Base-by-base conservation (phyloP, 2,329 filamentous ascomycete species). In the Lomentospora prolificans region DNA sequence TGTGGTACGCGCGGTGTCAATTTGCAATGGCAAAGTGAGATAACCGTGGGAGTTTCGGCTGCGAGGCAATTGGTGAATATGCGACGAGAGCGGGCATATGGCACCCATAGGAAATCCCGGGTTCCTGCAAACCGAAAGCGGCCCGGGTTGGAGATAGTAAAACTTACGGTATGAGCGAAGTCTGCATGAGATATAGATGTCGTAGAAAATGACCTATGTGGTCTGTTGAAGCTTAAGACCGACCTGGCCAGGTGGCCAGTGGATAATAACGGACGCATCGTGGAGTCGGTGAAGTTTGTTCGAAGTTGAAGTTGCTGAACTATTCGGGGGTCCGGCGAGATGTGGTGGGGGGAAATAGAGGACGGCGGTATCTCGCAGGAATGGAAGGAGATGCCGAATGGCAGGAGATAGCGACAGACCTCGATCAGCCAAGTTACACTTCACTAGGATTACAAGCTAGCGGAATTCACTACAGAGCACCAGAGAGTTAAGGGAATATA, bases 81-180 rank as follows among this genome's bases (percentile, higher is more conserved):
- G n/a, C n/a, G n/a, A n/a, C n/a, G n/a, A n/a, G n/a, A n/a, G n/a
- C n/a, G n/a, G n/a, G n/a, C n/a, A n/a, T n/a, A n/a, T n/a, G n/a
- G n/a, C n/a, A n/a, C n/a, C n/a, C n/a, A n/a, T n/a, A n/a, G n/a
- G n/a, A n/a, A n/a, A n/a, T n/a, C n/a, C n/a, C n/a, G n/a, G n/a
- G n/a, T n/a, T n/a, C n/a, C n/a, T n/a, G n/a, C n/a, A n/a, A n/a
- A n/a, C n/a, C n/a, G n/a, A n/a, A n/a, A n/a, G n/a, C n/a, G n/a
- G n/a, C n/a, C n/a, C n/a, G 55, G 12, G 17, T n/a, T 14, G 24
- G 17, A 14, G 8, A 6, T 9, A 24, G 30, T 7, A 8, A 14
- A 9, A n/a, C 72, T 64, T 67, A 75, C 71, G n/a, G 68, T 68
- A 60, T 77, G 74, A 1, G 74, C 74, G 53, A 76, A 77, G 62